Evolutionary conservation across 441 rosid genomes (phyloP), one percentile per base, ranked within the genome.

Genomic region (Croton setiger): DNA sequence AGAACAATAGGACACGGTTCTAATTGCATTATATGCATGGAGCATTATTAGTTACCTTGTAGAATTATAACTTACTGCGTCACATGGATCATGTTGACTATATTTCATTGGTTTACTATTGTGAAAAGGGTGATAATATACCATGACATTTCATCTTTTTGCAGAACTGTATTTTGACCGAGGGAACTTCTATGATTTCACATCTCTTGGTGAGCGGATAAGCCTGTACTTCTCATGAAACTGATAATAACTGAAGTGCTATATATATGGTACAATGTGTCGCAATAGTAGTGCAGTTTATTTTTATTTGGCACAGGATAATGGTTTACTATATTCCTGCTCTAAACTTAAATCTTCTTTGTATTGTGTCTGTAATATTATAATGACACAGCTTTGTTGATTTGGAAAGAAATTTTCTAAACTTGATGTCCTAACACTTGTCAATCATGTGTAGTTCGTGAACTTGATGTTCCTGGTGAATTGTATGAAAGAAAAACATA

Each of bases 401-500:
- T 61, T 33, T 44, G 4, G 4, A 27, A 18, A 53, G 17, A 10
- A 52, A 45, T 4, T 36, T 59, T 73, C n/a, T 53, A 43, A 39
- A 66, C 43, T 21, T 67, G 68, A 55, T 63, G 69, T 55, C 11
- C 37, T 58, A 4, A 21, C 6, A 48, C 23, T 48, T 68, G 64
- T 65, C 52, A 7, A 13, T 67, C 45, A 55, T 47, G 64, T 78
- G 73, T 86, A 94, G 98, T 94, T 52, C 97, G 96, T 64, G 96
- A 94, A 77, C 81, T 94, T 58, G 98, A 94, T 74, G 84, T 94
- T 58, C 98, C 97, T 66, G 97, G 98, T 53, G 97, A 94, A 54
- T 75, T 94, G 76, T 91, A 89, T 73, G 98, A 94, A 74, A 83
- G 86, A 65, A 94, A 94, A 79, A 73, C 96, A 15, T 91, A 91